Evolutionary conservation across 2,329 filamentous ascomycete species (phyloP), one percentile per base, ranked within the genome.

Genomic region (Xylaria sp.): DNA sequence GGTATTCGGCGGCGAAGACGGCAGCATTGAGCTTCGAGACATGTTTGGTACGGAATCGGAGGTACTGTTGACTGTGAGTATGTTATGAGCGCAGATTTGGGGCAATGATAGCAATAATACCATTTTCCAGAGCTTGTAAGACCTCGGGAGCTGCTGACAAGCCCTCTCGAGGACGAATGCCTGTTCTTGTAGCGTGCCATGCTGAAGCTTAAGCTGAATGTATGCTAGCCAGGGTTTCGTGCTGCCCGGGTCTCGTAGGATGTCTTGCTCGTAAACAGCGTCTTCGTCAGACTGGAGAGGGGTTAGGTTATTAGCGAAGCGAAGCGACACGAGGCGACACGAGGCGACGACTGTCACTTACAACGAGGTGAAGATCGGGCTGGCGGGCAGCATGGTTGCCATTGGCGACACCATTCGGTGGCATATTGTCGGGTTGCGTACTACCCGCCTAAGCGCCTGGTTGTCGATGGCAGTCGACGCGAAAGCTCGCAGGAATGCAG

Each of bases 41-140:
- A 77, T 97, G 93, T 70, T 90, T 91, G 58, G 86, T 88, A 70
- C 95, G 87, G 69, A 98, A 90, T 67, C 88, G 85, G 67, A 99
- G 87, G 77, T 98, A 99, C 89, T 92, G 67, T 38, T 1, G 10
- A 15, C 37, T 40, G 57, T 66, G 31, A 71, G 65, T 54, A 67
- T 33, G 15, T 41, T 11, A 43, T 60, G 38, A 40, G 47, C 49
- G 48, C 29, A 48, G 25, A 23, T 52, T 8, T 9, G 25, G 60
- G 57, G 60, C 53, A 41, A 40, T 21, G 64, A 15, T 78, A 21
- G 17, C 5, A 17, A 23, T 2, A 25, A 61, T 79, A 92, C 89
- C 87, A 96, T 88, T 79, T 97, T 98, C 95, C 95, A 99, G 49
- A 99, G 83, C 80, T 99, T 99, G 81, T 97, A 99, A 27, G 94